Evolutionary conservation across 1,284 basidiomycete genomes (phyloP), one percentile per base, ranked within the genome.

Genomic region (Ustilago sp.): DNA sequence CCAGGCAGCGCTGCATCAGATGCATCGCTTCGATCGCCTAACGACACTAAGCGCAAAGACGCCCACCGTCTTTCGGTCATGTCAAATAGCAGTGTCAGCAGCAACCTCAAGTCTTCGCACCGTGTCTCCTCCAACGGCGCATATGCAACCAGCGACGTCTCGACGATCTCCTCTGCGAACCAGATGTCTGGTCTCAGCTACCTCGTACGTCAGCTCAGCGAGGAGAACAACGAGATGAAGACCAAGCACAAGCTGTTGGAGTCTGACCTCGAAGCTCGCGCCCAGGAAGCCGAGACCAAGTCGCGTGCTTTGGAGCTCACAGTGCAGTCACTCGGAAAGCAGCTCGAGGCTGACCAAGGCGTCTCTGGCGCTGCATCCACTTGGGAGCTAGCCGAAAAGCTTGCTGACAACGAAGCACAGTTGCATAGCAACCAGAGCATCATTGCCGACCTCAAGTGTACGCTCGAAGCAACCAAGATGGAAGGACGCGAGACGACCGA

Each of bases 181-280:
- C 91, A 91, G 87, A 90, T 87, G 77, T 73, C 88, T 28, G 89
- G 90, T 60, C 89, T 90, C 51, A 91, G 92, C 62, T 80, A 88
- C 19, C 93, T 97, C 79, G 90, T 96, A 32, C 92, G 93, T 81
- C 92, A 94, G 81, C 88, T 96, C 51, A 92, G 93, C 83, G 91
- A 92, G 77, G 94, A 96, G 87, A 93, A 91, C 79, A 85, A 90
- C 4, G 87, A 89, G n/a, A 86, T 90, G 9, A 87, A 89, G 28
- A 90, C 92, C 69, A 89, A 89, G 76, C 91, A 90, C 85, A 92
- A 92, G 82, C 86, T 91, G 45, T 87, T 94, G 38, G 90, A 93
- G 83, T 59, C 81, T 15, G 59, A 60, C 28, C 58, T 64, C 36
- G 94, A 95, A 87, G 93, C 94, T 75, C 89, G 89, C 68, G 87